Percentiles rank a stretch among this genome's conserved stretches.
phyloP scores from a whole-genome alignment of 768 basidiomycete genomes.

The Austroboletus eburneus region DNA sequence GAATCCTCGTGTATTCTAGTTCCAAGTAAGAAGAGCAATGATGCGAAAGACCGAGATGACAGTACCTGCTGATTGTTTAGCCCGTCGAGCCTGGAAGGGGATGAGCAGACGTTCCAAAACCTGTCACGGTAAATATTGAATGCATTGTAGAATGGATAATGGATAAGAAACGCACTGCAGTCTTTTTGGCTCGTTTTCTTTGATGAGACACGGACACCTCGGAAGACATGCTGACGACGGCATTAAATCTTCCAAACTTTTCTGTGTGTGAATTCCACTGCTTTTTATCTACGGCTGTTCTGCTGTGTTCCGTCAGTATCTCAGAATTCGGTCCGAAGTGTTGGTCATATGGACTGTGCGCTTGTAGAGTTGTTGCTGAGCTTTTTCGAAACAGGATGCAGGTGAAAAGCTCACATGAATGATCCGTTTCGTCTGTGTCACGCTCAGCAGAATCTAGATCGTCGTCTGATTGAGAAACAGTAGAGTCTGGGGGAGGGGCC shows the following conservation, averaged over 20 bases:
- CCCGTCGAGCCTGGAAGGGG: slow-evolving; percentile 52
- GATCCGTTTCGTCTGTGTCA: slow-evolving; percentile 24
- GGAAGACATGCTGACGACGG: slow-evolving; percentile 44
- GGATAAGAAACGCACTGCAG: slow-evolving; percentile 15
- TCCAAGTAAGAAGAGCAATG: slow-evolving; percentile 5
- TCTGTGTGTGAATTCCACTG: slow-evolving; percentile 53
- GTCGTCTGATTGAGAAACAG: slow-evolving; percentile 13
- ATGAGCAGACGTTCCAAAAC: slow-evolving; percentile 52
- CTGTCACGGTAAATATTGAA: slow-evolving; percentile 30
- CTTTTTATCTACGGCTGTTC: slow-evolving; percentile 48
- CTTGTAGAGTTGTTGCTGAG: slow-evolving; percentile 3
- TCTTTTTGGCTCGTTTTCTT: slow-evolving; percentile 23
- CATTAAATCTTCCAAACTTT: slow-evolving; percentile 49
- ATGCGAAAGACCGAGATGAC: not conserved
- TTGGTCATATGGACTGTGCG: slow-evolving; percentile 54
- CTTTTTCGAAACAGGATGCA: not conserved
- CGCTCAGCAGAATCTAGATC: slow-evolving; percentile 27
- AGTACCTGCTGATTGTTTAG: slow-evolving; percentile 52
- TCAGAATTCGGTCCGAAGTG: slow-evolving; percentile 68
- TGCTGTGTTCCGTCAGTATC: slow-evolving; percentile 46
- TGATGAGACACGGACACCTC: slow-evolving; percentile 34
- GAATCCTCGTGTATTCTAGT: slow-evolving; percentile 49
- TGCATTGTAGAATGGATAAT: not conserved
- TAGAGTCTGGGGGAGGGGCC: slow-evolving; percentile 4
- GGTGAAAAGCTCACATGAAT: slow-evolving; percentile 9